Evolutionary conservation across 2,329 filamentous ascomycete genomes (phyloP).

Genomic region (Pseudonectria foliicola): DNA sequence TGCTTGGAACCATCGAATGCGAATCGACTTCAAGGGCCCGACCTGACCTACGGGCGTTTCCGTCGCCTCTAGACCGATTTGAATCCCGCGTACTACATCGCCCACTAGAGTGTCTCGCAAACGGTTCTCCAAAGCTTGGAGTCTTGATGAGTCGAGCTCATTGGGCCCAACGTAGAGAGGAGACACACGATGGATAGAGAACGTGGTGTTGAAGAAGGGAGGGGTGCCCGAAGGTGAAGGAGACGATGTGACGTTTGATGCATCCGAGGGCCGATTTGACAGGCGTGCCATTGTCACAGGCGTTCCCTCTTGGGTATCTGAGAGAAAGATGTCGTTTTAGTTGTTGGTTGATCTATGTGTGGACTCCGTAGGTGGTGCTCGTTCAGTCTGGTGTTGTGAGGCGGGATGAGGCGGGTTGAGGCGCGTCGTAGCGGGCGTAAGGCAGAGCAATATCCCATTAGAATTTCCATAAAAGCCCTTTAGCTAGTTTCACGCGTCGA

Average conservation of each 20-base stretch:
- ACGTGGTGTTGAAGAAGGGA: conserved; percentile 52
- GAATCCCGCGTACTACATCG: conserved; percentile 53
- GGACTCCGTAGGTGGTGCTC: no score
- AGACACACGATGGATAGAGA: conserved; percentile 49
- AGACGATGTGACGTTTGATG: no score
- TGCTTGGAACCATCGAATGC: conserved; percentile 39
- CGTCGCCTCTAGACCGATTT: conserved; percentile 41
- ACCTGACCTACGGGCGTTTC: conserved; percentile 33
- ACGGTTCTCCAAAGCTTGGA: conserved; percentile 38
- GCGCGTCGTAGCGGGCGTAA: no score
- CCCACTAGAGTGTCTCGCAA: conserved; percentile 50
- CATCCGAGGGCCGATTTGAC: neutral
- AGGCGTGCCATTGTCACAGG: conserved; percentile 13
- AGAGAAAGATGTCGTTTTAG: no score
- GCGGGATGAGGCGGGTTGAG: no score
- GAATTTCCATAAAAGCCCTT: no score
- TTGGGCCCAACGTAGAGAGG: conserved; percentile 42
- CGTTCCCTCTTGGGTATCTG: no score
- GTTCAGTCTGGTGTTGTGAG: no score
- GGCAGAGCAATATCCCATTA: no score
- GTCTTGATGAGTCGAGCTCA: conserved; percentile 29
- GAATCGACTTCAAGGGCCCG: conserved; percentile 38
- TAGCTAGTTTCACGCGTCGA: no score
- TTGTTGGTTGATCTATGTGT: no score
- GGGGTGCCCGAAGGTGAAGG: conserved; percentile 13